phyloP scores from a whole-genome alignment of 768 basidiomycete species.

The Termitomyces sp. region DNA sequence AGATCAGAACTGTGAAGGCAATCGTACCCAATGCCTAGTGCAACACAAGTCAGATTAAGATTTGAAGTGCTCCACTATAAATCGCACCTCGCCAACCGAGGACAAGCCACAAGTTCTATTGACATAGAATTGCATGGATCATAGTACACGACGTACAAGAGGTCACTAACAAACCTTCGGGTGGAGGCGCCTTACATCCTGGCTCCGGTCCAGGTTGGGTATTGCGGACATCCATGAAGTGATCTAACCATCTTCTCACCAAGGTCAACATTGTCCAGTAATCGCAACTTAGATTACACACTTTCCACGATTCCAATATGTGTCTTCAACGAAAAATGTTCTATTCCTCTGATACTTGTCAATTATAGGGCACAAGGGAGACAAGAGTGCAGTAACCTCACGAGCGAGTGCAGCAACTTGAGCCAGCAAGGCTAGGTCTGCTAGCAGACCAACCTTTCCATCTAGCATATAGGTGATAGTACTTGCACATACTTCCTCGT shows the following conservation, averaged over 20 bases:
- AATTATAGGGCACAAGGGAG: not conserved
- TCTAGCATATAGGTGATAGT: conserved; percentile 71
- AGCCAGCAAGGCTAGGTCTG: conserved; percentile 54
- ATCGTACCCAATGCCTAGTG: conserved; percentile 57
- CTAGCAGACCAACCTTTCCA: conserved; percentile 52
- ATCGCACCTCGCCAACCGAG: conserved; percentile 55
- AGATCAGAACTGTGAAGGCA: not conserved
- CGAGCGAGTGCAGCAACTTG: conserved; percentile 40
- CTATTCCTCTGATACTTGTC: conserved; percentile 40
- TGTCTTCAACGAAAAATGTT: conserved; percentile 66
- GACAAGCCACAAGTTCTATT: conserved; percentile 64
- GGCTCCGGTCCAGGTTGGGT: conserved; percentile 61
- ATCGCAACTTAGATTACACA: conserved; percentile 21
- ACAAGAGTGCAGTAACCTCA: conserved; percentile 37
- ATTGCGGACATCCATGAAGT: conserved; percentile 49
- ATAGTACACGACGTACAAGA: not conserved
- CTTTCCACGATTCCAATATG: conserved; percentile 72
- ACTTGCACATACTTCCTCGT: conserved; percentile 32
- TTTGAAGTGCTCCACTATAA: not conserved
- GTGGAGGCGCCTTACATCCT: conserved; percentile 54
- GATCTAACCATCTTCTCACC: conserved; percentile 48
- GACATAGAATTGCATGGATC: not conserved
- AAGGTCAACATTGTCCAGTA: not conserved
- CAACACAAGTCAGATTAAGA: not conserved
- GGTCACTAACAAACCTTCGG: conserved; percentile 40